Percentiles rank a stretch among this genome's conserved stretches.
These are phyloP conservation scores for Ogataea haglerorum DNA, from an alignment of 805 yeast species.

Conservation along the genomic window DNA sequence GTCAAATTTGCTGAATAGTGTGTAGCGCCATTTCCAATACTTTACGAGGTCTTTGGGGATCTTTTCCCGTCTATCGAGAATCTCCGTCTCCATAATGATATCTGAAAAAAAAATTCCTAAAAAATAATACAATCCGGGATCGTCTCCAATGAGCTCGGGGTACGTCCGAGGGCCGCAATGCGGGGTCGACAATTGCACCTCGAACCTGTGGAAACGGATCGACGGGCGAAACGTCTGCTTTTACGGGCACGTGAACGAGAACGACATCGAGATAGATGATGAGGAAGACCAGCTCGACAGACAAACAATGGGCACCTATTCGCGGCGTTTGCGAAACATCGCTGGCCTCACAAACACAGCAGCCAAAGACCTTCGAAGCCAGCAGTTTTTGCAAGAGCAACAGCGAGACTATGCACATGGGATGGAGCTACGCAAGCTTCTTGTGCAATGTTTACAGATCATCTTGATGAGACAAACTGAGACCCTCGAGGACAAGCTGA, in stretches of 20 bases:
- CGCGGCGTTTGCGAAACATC: slow-evolving; percentile 50
- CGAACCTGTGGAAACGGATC: slow-evolving; percentile 63
- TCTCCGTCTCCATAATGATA: slow-evolving; percentile 8
- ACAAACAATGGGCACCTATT: slow-evolving; percentile 55
- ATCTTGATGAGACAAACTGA: slow-evolving; percentile 47
- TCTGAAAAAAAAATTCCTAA: not conserved
- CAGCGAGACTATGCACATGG: slow-evolving; percentile 22
- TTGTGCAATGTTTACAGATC: slow-evolving; percentile 26
- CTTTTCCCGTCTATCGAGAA: slow-evolving; percentile 12
- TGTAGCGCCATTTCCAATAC: slow-evolving; percentile 62
- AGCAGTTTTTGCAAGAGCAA: slow-evolving; percentile 12
- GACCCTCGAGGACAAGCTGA: slow-evolving; percentile 35
- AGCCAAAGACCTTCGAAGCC: slow-evolving; percentile 11
- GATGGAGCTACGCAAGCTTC: slow-evolving; percentile 17
- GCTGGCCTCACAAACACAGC: slow-evolving; percentile 36
- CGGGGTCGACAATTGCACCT: slow-evolving; percentile 87
- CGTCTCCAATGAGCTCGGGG: slow-evolving; percentile 16
- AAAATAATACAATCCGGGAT: not conserved
- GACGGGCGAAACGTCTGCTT: slow-evolving; percentile 86
- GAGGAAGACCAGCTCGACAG: slow-evolving; percentile 69
- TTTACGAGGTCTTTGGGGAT: slow-evolving; percentile 41
- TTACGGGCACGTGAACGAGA: slow-evolving; percentile 85
- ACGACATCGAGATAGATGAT: slow-evolving; percentile 73
- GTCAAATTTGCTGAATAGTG: slow-evolving; percentile 60
- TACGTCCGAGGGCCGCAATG: slow-evolving; percentile 71